Percentiles rank a stretch among this genome's conserved stretches.
These are phyloP conservation scores for Linnemannia zychae DNA, from an alignment of 192 early-diverging fungal species.

Conservation along the genomic window DNA sequence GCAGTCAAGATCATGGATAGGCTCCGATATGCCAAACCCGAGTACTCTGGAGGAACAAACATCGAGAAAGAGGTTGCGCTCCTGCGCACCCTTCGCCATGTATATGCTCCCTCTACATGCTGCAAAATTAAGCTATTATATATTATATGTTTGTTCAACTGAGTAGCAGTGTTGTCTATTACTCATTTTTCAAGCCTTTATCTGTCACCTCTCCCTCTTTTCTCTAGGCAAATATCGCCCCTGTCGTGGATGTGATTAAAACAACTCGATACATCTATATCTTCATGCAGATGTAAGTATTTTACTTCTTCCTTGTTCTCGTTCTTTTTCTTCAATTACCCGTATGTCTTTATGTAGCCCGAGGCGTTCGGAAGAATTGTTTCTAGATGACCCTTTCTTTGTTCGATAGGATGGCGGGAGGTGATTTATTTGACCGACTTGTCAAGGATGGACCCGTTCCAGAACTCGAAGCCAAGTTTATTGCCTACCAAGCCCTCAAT, in stretches of 20 bases:
- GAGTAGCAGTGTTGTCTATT: no score
- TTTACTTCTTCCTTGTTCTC: neutral
- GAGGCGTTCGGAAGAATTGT: no score
- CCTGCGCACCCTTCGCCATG: slow-evolving; percentile 76
- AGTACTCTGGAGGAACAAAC: slow-evolving; percentile 82
- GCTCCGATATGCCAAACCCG: slow-evolving; percentile 70
- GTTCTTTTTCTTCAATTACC: neutral
- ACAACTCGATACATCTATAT: slow-evolving; percentile 75
- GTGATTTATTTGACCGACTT: slow-evolving; percentile 92
- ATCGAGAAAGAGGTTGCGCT: slow-evolving; percentile 82
- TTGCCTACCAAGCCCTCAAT: slow-evolving; percentile 78
- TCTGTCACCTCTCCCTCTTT: neutral
- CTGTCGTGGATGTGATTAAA: slow-evolving; percentile 73
- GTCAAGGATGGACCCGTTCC: slow-evolving; percentile 72
- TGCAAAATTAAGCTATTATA: no score
- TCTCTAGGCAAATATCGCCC: slow-evolving; percentile 73
- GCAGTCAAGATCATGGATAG: slow-evolving; percentile 93
- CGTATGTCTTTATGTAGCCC: no score
- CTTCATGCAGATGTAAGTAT: slow-evolving; percentile 73
- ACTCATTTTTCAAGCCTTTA: neutral
- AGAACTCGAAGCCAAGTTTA: slow-evolving; percentile 84
- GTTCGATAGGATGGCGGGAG: slow-evolving; percentile 75
- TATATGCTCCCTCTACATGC: slow-evolving; percentile 11
- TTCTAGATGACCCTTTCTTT: neutral
- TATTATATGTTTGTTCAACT: no score